A percentile compares a stretch with the other conserved stretches of the same genome.
These are phyloP conservation scores for Aspergillus steynii DNA, from an alignment of 495 filamentous ascomycete species.

Conservation along the genomic window DNA sequence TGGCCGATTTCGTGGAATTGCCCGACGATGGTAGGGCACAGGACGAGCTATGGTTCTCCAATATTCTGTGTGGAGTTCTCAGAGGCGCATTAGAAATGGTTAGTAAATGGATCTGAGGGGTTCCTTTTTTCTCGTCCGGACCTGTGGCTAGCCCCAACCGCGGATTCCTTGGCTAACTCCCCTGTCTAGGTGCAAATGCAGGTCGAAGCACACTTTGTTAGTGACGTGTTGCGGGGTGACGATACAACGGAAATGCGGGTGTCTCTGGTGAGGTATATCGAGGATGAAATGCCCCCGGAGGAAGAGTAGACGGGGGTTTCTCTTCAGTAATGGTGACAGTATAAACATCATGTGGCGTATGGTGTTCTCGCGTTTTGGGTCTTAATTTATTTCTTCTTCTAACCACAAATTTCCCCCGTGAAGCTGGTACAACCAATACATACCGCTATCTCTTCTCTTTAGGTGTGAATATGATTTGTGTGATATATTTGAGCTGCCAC, in stretches of 20 bases:
- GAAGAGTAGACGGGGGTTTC: conserved; percentile 64
- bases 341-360: conserved; percentile 17
- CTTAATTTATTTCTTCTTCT: conserved; percentile 3
- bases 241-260: conserved; percentile 98
- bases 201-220: conserved; percentile 95
- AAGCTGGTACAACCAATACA: background rate
- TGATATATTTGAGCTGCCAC: background rate
- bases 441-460: background rate
- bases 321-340: background rate
- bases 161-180: conserved; percentile 1
- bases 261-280: conserved; percentile 88
- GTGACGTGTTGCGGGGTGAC: conserved; percentile 88
- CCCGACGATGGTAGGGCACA: conserved; percentile 95
- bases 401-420: background rate
- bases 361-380: conserved; percentile 23
- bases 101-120: conserved; percentile 19
- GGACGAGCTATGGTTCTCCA: conserved; percentile 97
- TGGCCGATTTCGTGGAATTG: conserved; percentile 96
- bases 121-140: too few relatives aligned
- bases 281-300: conserved; percentile 95
- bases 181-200: conserved; percentile 86
- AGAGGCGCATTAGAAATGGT: conserved; percentile 95
- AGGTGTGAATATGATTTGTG: background rate
- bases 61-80: conserved; percentile 92
- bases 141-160: too few relatives aligned